Evolutionary conservation across 2,329 filamentous ascomycete genomes (phyloP), one percentile per base, ranked within the genome.

Genomic region (Dactylellina sp.): DNA sequence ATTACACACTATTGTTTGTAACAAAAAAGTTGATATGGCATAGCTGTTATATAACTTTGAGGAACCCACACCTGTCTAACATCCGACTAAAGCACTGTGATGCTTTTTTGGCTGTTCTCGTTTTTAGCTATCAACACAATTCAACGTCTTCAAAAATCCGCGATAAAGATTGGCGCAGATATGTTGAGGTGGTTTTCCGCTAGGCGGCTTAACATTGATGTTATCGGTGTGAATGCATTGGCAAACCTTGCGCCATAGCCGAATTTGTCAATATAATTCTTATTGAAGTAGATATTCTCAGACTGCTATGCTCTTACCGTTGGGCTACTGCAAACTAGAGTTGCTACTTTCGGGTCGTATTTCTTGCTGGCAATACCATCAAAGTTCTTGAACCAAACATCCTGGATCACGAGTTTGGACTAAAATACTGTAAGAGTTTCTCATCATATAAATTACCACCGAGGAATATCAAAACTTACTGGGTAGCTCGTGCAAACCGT

Each of bases 321-420:
- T 0, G 80, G 79, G 56, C 83, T 84, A 35, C 83, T 84, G 65
- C 84, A 85, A 9, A 84, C 82, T 62, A 85, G 80, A 1, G 81
- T 83, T 9, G 82, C 83, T 35, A 84, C 83, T 37, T 82, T 75
- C 0, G 83, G 83, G 18, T 82, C 79, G 44, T 82, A 78, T 52
- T 81, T 82, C 2, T 77, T 81, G 9, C 81, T 84, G 0, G 86
- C 88, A 1, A 82, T 85, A 0, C 87, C 87, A 16, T 79, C 79
- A 77, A 89, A 85, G 75, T 88, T 85, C 68, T 82, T 84, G 77
- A 89, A 85, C 6, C 82, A 80, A 57, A 89, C 44, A 22, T 66
- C 62, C 2, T 42, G 52, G 28, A 66, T 66, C 1, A 32, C 39
- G 9, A 65, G 35, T 47, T 55, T 63, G 7, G 59, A 63, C 59